phyloP scores from a whole-genome alignment of 2,329 filamentous ascomycete species.

The Penicillium griseofulvum region DNA sequence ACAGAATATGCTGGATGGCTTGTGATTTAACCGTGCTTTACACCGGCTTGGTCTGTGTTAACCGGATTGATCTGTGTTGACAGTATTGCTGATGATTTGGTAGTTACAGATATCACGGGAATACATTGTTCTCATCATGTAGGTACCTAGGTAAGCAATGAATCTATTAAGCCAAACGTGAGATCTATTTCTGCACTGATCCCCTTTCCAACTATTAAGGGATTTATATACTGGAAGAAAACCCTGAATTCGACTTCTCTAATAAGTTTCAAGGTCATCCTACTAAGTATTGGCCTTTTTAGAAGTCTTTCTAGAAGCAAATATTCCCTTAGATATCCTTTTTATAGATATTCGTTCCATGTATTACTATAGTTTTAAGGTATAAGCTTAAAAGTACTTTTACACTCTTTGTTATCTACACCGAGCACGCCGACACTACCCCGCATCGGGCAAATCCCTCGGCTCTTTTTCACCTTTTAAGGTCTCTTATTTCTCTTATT shows the following conservation, averaged over 20 bases:
- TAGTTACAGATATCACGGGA: neutral
- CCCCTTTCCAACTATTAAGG: neutral
- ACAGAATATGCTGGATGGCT: slow-evolving; percentile 42
- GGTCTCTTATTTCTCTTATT: neutral
- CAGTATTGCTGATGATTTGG: neutral
- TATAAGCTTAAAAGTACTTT: no score
- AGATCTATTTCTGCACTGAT: neutral
- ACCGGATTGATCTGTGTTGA: neutral
- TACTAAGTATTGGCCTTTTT: no score
- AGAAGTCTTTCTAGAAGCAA: no score
- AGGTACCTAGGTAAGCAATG: neutral
- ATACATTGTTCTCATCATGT: neutral
- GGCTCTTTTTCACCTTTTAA: neutral
- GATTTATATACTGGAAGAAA: no score
- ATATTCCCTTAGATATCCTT: no score
- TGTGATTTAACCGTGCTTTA: slow-evolving; percentile 30
- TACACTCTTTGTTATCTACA: no score
- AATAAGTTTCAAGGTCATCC: no score
- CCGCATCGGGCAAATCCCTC: neutral
- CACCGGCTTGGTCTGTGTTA: neutral
- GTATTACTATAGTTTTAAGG: no score
- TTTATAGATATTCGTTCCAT: no score
- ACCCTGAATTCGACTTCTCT: no score
- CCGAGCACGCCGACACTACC: neutral
- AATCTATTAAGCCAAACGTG: neutral